Conservation (phyloP, 2,329 filamentous ascomycete species). For the Alternaria longipes region DNA sequence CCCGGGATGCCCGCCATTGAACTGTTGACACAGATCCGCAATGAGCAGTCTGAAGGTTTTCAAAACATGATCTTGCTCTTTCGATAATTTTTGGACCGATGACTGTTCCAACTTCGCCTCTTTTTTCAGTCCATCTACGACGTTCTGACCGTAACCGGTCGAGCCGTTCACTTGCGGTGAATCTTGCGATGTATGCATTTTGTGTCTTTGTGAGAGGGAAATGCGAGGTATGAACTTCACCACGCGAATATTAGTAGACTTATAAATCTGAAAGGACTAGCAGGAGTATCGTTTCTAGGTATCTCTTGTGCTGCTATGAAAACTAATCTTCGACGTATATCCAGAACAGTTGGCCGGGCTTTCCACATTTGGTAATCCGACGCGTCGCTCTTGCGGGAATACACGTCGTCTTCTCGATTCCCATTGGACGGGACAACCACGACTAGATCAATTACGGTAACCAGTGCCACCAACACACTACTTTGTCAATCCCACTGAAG, state of each 20-base stretch:
- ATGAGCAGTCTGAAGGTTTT: slow-evolving; percentile 25
- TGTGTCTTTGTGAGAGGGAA: not conserved
- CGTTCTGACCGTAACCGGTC: slow-evolving; percentile 15
- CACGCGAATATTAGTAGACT: not conserved
- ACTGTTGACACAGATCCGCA: slow-evolving; percentile 75
- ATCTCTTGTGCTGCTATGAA: not conserved
- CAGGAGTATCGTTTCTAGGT: not conserved
- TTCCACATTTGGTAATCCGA: slow-evolving; percentile 18
- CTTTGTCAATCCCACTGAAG: not conserved
- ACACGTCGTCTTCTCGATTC: not conserved
- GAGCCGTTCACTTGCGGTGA: slow-evolving; percentile 22
- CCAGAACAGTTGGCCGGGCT: slow-evolving; percentile 1
- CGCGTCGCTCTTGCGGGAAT: not conserved
- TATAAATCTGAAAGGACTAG: not conserved
- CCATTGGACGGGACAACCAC: slow-evolving; percentile 1
- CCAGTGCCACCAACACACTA: slow-evolving; percentile 16
- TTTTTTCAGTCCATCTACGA: slow-evolving; percentile 7
- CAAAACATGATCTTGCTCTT: slow-evolving; percentile 26
- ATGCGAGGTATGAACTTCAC: not conserved
- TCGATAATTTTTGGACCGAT: slow-evolving; percentile 9
- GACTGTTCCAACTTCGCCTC: slow-evolving; percentile 51
- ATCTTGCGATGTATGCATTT: slow-evolving; percentile 32
- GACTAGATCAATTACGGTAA: slow-evolving; percentile 18
- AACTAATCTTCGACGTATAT: slow-evolving; percentile 1
- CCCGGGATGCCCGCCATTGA: slow-evolving; percentile 72